These are phyloP conservation scores for Aspergillus melleus DNA, from an alignment of 2,329 filamentous ascomycete genomes.

Conservation along the genomic window DNA sequence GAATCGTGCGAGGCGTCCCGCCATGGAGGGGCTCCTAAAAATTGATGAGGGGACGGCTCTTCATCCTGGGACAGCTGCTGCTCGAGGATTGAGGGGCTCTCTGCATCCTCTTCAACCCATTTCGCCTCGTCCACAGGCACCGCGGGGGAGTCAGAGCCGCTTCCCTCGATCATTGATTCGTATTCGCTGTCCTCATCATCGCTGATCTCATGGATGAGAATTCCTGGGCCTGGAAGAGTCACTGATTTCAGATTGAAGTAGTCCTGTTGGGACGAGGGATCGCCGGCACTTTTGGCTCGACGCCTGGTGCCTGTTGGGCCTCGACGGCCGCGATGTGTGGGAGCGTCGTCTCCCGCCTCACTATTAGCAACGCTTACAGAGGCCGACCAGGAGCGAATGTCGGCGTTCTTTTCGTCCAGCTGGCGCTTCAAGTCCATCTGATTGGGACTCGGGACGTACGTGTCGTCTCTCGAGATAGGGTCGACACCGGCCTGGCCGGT, in stretches of 20 bases:
- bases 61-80: constrained; percentile 17
- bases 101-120: constrained; percentile 22
- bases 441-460: constrained; percentile 50
- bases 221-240: constrained; percentile 53
- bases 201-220: constrained; percentile 47
- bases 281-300: constrained; percentile 49
- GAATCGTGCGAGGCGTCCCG: constrained; percentile 43
- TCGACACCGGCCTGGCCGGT: constrained; percentile 49
- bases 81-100: constrained; percentile 24
- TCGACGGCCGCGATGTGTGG: constrained; percentile 21
- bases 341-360: constrained; percentile 33
- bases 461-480: constrained; percentile 47
- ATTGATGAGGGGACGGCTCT: constrained; percentile 38
- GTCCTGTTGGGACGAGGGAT: constrained; percentile 33
- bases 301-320: constrained; percentile 32
- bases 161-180: constrained; percentile 24
- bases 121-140: constrained; percentile 27
- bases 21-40: constrained; percentile 49
- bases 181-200: constrained; percentile 35
- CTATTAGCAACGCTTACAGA: constrained; percentile 51
- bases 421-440: constrained; percentile 51
- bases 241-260: constrained; percentile 35
- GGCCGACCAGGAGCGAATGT: constrained; percentile 55
- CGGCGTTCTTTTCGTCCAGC: constrained; percentile 52
- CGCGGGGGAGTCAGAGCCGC: constrained; percentile 28